Evolutionary conservation across 2,329 filamentous ascomycete species (phyloP), one percentile per base, ranked within the genome.

Genomic region (Drechmeria coniospora): DNA sequence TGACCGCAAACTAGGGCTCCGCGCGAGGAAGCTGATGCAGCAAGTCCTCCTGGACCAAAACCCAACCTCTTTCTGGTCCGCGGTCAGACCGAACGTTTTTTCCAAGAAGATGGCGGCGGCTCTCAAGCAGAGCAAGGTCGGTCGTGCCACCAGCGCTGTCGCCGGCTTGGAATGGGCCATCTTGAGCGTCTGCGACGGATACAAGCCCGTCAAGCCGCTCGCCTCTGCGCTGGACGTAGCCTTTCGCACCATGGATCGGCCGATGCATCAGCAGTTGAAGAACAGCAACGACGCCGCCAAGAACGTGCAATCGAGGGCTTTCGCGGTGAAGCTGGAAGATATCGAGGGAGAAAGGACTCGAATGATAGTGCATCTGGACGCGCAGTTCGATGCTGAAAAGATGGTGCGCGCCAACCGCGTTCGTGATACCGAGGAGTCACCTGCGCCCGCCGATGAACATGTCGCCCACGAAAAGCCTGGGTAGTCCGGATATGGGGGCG

Each of bases 91-190:
- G 1, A 35, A 33, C 15, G 33, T 54, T 11, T 44, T 53, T n/a
- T 41, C 46, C 19, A 33, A 34, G 8, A 33, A 36, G 6, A 44
- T 48, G 31, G 41, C 41, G 5, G 16, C 28, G 5, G 23, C 34
- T 4, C 32, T 53, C 8, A 26, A 33, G 9, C 3, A 25, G 1
- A 37, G 28, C 29, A 41, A 39, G 20, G 38, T 45, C 12, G 20
- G 19, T 4, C 16, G 27, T 9, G 29, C 32, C 10, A n/a, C 25
- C n/a, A 31, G 26, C 12, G 23, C 31, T 13, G 31, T 52, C 8
- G 42, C 44, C 4, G 39, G 39, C 18, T 29, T 46, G 5, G 50
- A 54, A 32, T 43, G 43, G 29, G 39, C 39, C 27, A 44, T 54
- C n/a, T 38, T 52, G 10, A 26, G 34, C 7, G 33, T 27, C 10